These are phyloP conservation scores for Aspergillus ostianus DNA, from an alignment of 495 filamentous ascomycete genomes.

Conservation along the genomic window DNA sequence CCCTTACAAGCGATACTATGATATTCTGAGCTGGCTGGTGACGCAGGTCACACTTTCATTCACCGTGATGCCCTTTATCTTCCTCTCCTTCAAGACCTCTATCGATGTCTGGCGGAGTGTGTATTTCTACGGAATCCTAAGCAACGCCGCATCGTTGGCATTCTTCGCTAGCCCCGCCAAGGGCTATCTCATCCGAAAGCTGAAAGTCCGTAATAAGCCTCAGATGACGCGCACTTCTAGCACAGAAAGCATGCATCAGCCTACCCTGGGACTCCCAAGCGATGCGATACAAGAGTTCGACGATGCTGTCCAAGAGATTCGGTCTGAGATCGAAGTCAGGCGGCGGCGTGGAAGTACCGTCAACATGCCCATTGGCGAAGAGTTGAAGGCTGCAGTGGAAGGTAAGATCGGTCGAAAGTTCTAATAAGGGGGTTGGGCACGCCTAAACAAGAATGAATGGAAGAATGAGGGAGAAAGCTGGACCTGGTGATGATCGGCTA, in stretches of 20 bases:
- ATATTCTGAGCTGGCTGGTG: conserved; percentile 71
- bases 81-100: conserved; percentile 66
- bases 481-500: too few relatives aligned
- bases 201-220: conserved; percentile 57
- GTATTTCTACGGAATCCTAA: conserved; percentile 83
- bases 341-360: conserved; percentile 51
- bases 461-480: background rate
- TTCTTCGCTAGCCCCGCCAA: conserved; percentile 83
- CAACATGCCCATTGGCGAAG: conserved; percentile 47
- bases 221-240: conserved; percentile 27
- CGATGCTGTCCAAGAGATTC: conserved; percentile 75
- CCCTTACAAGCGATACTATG: conserved; percentile 79
- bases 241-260: conserved; percentile 39
- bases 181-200: conserved; percentile 50
- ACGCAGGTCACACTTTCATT: conserved; percentile 87
- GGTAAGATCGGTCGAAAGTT: conserved; percentile 44
- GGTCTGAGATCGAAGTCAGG: conserved; percentile 61
- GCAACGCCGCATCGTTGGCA: conserved; percentile 58
- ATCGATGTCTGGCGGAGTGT: conserved; percentile 75
- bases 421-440: conserved; percentile 5
- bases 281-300: conserved; percentile 77
- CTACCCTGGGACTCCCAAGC: conserved; percentile 72
- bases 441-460: background rate
- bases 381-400: conserved; percentile 47
- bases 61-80: conserved; percentile 75